Percentiles rank a stretch among this genome's conserved stretches.
phyloP scores from a whole-genome alignment of 192 early-diverging fungal species.

The Podila horticola region DNA sequence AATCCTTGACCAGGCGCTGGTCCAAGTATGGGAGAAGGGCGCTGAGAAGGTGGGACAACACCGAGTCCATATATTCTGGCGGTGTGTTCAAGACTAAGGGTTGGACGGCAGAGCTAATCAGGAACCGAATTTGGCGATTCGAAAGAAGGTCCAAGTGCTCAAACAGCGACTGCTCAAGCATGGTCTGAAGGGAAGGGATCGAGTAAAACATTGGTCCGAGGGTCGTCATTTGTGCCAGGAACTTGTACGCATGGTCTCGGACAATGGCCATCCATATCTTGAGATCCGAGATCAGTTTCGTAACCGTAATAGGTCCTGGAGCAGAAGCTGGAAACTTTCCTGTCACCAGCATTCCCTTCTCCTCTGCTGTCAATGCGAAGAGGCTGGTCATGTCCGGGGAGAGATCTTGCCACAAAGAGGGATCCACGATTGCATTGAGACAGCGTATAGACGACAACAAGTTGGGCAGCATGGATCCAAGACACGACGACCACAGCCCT shows the following conservation, averaged over 20 bases:
- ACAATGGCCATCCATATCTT: constrained; percentile 32
- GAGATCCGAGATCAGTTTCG: constrained; percentile 24
- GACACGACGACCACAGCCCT: constrained; percentile 16
- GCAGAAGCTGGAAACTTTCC: constrained; percentile 2
- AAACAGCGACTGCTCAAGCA: constrained; percentile 45
- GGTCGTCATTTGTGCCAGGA: constrained; percentile 29
- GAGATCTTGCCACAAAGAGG: constrained; percentile 7
- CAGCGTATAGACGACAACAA: constrained; percentile 34
- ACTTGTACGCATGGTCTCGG: constrained; percentile 27
- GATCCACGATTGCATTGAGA: constrained; percentile 22
- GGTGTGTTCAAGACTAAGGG: constrained; percentile 46
- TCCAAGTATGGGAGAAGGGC: constrained; percentile 46
- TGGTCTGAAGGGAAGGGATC: constrained; percentile 22
- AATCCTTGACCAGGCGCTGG: constrained; percentile 37
- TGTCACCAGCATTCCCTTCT: constrained; percentile 42
- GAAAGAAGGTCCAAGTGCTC: constrained; percentile 29
- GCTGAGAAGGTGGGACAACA: constrained; percentile 26
- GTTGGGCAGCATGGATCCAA: constrained; percentile 19
- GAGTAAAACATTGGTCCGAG: constrained; percentile 47
- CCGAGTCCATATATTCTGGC: constrained; percentile 12
- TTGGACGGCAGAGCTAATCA: constrained; percentile 31
- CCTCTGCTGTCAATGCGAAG: constrained; percentile 13
- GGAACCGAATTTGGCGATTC: constrained; percentile 35
- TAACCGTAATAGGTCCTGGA: neutral
- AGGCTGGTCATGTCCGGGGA: constrained; percentile 18